Evolutionary conservation across 1,284 basidiomycete genomes (phyloP), one percentile per base, ranked within the genome.

Genomic region (Ganoderma sinense): DNA sequence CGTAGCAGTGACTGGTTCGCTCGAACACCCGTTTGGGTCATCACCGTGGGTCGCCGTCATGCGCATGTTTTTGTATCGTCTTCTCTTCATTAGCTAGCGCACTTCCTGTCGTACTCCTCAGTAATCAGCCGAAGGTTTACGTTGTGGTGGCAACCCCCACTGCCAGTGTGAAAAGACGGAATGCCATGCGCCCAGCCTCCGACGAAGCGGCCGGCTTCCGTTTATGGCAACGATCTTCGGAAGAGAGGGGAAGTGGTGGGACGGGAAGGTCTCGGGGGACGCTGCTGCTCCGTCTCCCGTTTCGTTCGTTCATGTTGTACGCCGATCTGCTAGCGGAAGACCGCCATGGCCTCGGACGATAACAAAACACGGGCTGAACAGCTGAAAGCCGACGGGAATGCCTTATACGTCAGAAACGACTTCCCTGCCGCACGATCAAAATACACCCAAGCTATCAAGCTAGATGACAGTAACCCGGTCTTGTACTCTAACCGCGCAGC

Each of bases 361-460:
- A 58, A 48, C 18, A 68, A 73, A 45, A 61, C 66, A 62, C 55
- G 55, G 45, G 76, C 71, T 29, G 73, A 73, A 56, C 64, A 69
- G 64, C 74, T 83, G 26, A 82, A 83, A 67, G 78, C 75, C 10
- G 78, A 81, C 53, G 82, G 81, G 2, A 83, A 82, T 69, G 66
- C 71, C 33, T 71, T 81, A 10, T 82, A 82, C 67, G 62, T 51
- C 18, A 66, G 77, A 55, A 76, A 77, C 65, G 62, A 82, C 51
- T 80, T 79, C 68, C 67, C 68, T 14, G 75, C 66, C 2, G 82
- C 82, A 5, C 72, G 71, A 62, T 70, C 68, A 23, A 81, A 82
- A 71, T 83, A 80, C 68, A 75, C 78, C 5, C 75, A 76, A 26
- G 82, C 81, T 16, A 78, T 83, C 64, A 70, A 71, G 36, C 48